Base-by-base conservation (phyloP, 257 asterid species). In the Primulina tabacum region DNA sequence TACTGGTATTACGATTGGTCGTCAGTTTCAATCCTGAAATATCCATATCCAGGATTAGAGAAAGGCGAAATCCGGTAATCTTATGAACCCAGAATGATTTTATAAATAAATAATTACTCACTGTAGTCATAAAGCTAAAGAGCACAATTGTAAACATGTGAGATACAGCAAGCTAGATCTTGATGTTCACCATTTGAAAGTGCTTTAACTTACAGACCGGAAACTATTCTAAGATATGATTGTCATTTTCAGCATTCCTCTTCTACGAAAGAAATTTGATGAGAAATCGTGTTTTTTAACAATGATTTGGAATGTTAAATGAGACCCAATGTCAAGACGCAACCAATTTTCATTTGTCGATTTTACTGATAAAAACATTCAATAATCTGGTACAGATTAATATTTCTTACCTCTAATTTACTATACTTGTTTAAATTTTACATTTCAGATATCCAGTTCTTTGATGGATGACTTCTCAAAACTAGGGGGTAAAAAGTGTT, bases 401-500 rank as follows among this genome's bases (percentile, higher is more conserved):
- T 50, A 18, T 58, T 62, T 24, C n/a, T 35, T 68, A 34, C 56
- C 29, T 34, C 1, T 63, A 38, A 59, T 76, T 66, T 26, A 67
- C 60, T 29, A 68, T 52, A 33, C 47, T 12, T 68, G 56, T 78
- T 67, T 73, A 24, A 37, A 59, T 32, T 73, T 62, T 72, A 60
- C 66, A 61, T 67, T 76, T 73, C 95, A 92, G 98, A 70, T 85
- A 34, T 78, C 82, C 53, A 58, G 82, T 78, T 82, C 82, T 76
- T 79, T 87, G 79, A 60, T 86, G 76, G 87, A 86, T 62, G 89
- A 77, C 53, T 84, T 92, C 81, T 77, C 84, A 55, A 75, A 86
- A 75, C 78, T 85, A 60, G 97, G 98, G 17, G 98, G 96, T 59
- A 86, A 68, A 82, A 82, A 64, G 69, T 80, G 92, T 74, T 74